Base-by-base conservation (phyloP, 2,329 filamentous ascomycete species). In the Cladophialophora bantiana region DNA sequence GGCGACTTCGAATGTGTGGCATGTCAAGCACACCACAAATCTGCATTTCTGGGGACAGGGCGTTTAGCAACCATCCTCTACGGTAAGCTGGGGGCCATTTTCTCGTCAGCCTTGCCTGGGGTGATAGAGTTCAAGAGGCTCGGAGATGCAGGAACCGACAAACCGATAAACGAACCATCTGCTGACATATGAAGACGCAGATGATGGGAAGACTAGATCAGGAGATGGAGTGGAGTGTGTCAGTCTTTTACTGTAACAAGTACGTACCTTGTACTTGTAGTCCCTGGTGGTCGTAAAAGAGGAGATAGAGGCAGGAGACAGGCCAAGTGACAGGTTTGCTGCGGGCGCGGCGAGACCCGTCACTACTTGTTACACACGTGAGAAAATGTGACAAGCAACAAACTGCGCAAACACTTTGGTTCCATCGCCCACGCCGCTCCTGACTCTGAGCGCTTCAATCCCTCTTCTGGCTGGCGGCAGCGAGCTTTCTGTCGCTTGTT, bases 401-500 rank as follows among this genome's bases (percentile, higher is more conserved):
- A n/a, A 12, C 20, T 31, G 20, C 31, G 50, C 20, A 7, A n/a
- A 12, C 50, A 53, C 6, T 58, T 58, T 42, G 55, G 20, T 53
- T 52, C 62, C 38, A 57, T 32, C 55, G 20, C 31, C 32, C 42
- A 36, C 9, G n/a, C 42, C 31, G 48, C 58, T 15, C 36, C 20
- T 57, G 26, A 35, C 18, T 18, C 20, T 42, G 57, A 42, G 62
- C 66, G 66, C 66, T 64, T 65, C 60, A 35, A 58, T 53, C 9
- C 52, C 15, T 26, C 36, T 52, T 66, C 64, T 63, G 64, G 54
- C 62, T 65, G 64, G 68, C 62, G 64, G 55, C 68, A 65, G 54
- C 35, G 31, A 60, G 57, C 7, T 15, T 31, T 13, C 15, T 10
- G 57, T 70, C 68, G 68, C 65, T 66, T 68, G 68, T 68, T 68